These are phyloP conservation scores for Triticum urartu DNA, from an alignment of 176 grass and related monocot genomes.

Conservation along the genomic window DNA sequence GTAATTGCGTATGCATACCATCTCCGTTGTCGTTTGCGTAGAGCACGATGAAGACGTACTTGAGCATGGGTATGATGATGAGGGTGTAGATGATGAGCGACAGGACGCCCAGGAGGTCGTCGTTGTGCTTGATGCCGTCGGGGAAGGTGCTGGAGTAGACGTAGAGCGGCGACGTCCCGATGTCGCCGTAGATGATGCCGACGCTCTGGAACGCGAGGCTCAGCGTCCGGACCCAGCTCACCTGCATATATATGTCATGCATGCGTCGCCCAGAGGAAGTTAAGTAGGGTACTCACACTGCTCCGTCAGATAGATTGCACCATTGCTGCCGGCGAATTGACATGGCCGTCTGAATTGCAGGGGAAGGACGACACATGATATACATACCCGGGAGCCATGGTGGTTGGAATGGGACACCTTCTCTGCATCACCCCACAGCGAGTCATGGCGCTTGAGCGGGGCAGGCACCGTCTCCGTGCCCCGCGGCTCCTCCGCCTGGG, in stretches of 20 bases:
- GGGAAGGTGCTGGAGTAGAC: slow-evolving; percentile 65
- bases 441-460: too few species aligned
- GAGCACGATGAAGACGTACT: slow-evolving; percentile 53
- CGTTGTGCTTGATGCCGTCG: slow-evolving; percentile 39
- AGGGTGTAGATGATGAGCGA: slow-evolving; percentile 79
- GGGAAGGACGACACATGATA: too few species aligned
- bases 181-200: slow-evolving; percentile 72
- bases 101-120: slow-evolving; percentile 57
- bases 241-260: background rate
- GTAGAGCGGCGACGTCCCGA: slow-evolving; percentile 73
- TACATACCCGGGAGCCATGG: too few species aligned
- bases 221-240: slow-evolving; percentile 40
- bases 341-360: too few species aligned
- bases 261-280: background rate
- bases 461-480: too few species aligned
- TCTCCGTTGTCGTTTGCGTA: slow-evolving; percentile 52
- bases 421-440: too few species aligned
- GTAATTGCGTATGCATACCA: slow-evolving; percentile 4
- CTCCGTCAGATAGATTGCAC: too few species aligned
- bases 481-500: too few species aligned
- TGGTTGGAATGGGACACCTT: too few species aligned
- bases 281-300: too few species aligned
- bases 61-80: slow-evolving; percentile 56
- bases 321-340: too few species aligned
- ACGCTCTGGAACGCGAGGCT: slow-evolving; percentile 63